Conservation (phyloP, 345 rosid species). For the Excoecaria agallocha region DNA sequence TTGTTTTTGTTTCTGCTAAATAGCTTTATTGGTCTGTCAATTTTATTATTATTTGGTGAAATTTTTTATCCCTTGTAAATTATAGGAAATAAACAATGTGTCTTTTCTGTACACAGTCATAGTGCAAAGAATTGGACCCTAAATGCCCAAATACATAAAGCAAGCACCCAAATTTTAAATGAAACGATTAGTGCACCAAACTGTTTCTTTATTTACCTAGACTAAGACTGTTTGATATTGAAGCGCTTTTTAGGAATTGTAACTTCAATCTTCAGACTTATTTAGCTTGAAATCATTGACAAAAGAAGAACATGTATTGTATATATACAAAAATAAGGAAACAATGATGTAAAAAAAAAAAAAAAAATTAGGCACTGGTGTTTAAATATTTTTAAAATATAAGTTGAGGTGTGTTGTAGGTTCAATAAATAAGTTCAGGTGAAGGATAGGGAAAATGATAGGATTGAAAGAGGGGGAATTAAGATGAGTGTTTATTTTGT, state of each 20-base stretch:
- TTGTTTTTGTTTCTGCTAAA: neutral
- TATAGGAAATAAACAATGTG: neutral
- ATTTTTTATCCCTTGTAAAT: slow-evolving; percentile 1
- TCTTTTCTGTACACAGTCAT: neutral
- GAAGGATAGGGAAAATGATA: too few relatives aligned
- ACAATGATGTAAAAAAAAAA: neutral
- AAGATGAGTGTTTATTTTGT: too few relatives aligned
- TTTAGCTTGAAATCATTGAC: neutral
- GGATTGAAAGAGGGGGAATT: too few relatives aligned
- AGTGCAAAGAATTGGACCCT: neutral
- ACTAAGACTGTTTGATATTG: neutral
- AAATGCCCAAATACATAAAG: neutral
- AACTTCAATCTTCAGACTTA: neutral
- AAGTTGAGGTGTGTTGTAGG: neutral
- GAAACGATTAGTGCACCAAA: neutral
- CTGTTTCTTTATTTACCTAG: neutral
- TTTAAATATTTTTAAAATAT: neutral
- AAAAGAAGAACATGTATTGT: neutral
- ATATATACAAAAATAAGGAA: neutral
- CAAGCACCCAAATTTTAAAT: neutral
- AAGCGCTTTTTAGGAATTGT: neutral
- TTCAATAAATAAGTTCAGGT: too few relatives aligned
- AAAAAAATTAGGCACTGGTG: neutral
- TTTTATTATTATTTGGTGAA: neutral
- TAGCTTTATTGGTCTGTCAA: neutral